Conservation (phyloP, 495 filamentous ascomycete genomes). For the Annulohypoxylon bovei region DNA sequence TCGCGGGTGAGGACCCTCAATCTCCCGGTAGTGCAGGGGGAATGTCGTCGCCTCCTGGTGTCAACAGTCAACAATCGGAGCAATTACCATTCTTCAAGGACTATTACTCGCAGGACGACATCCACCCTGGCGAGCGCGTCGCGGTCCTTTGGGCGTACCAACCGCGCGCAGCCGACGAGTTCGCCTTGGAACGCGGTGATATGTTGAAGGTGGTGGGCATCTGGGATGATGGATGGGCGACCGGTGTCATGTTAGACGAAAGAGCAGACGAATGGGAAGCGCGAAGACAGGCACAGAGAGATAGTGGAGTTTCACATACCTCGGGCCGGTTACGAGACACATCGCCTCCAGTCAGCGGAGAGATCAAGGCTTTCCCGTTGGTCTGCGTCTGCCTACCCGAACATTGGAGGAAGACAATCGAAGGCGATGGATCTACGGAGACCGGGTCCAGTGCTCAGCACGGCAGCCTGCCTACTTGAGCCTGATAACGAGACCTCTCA, state of each 20-base stretch:
- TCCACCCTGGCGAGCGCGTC: constrained; percentile 89
- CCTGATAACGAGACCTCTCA: constrained; percentile 41
- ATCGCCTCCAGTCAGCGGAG: constrained; percentile 77
- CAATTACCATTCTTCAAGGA: constrained; percentile 96
- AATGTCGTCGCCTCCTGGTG: constrained; percentile 82
- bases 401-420: constrained; percentile 97
- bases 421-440: constrained; percentile 77
- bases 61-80: constrained; percentile 91
- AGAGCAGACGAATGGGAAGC: constrained; percentile 89
- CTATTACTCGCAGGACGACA: constrained; percentile 97
- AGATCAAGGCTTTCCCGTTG: constrained; percentile 97
- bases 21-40: constrained; percentile 82
- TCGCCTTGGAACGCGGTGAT: constrained; percentile 91
- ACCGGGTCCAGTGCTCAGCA: constrained; percentile 60
- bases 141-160: constrained; percentile 96
- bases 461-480: constrained; percentile 41
- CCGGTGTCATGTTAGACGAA: constrained; percentile 83
- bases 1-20: constrained; percentile 73
- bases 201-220: constrained; percentile 99
- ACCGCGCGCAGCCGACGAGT: constrained; percentile 92
- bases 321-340: constrained; percentile 67
- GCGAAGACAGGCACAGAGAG: constrained; percentile 78
- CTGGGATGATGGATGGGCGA: constrained; percentile 99
- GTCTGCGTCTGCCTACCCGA: constrained; percentile 98
- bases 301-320: constrained; percentile 91